Conservation (phyloP, 2,329 filamentous ascomycete species). For the Phaeosphaeria sp. region DNA sequence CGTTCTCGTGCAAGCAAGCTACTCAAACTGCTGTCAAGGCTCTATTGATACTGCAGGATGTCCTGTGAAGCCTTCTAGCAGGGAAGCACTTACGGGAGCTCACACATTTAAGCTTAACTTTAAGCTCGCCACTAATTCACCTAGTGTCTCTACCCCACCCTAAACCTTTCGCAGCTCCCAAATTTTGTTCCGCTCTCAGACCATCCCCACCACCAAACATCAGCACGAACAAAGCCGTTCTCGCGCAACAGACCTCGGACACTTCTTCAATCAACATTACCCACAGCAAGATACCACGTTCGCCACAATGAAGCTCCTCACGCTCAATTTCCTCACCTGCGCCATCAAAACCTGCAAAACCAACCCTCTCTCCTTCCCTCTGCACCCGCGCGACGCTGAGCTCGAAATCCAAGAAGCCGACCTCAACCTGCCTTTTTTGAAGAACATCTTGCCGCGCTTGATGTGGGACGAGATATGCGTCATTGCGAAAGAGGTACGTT, state of each 20-base stretch:
- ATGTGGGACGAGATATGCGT: slow-evolving; percentile 84
- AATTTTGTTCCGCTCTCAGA: slow-evolving; percentile 7
- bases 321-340: slow-evolving; percentile 95
- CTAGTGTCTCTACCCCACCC: slow-evolving; percentile 17
- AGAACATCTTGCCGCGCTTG: slow-evolving; percentile 84
- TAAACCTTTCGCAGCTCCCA: slow-evolving; percentile 1
- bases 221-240: not conserved
- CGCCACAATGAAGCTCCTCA: slow-evolving; percentile 86
- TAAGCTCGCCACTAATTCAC: slow-evolving; percentile 8
- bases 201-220: not conserved
- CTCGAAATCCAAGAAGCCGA: slow-evolving; percentile 85
- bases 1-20: too few species aligned
- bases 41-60: too few species aligned
- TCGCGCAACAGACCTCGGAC: too few species aligned
- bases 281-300: too few species aligned
- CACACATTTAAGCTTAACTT: slow-evolving; percentile 26
- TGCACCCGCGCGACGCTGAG: slow-evolving; percentile 92
- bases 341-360: slow-evolving; percentile 94
- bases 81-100: too few species aligned
- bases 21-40: too few species aligned
- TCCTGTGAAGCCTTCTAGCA: too few species aligned
- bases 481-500: slow-evolving; percentile 75
- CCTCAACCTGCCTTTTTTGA: slow-evolving; percentile 78
- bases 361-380: slow-evolving; percentile 78
- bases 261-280: too few species aligned